These are phyloP conservation scores for Pythium folliculosum DNA, from an alignment of 352 stramenopile genomes.

Conservation along the genomic window DNA sequence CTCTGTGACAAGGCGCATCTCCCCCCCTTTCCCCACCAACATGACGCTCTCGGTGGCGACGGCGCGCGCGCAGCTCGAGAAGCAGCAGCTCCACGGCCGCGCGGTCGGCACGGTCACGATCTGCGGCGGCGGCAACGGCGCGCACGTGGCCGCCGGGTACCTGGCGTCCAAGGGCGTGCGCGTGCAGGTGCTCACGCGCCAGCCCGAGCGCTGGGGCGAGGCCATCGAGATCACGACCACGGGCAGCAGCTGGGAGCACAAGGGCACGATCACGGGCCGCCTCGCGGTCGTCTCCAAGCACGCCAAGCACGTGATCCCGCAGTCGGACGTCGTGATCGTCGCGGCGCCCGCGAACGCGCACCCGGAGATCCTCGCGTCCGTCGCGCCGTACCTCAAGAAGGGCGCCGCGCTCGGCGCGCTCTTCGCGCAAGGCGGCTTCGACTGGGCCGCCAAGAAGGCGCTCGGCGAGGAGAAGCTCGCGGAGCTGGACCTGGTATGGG, in stretches of 20 bases:
- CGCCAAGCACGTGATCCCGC: slow-evolving; percentile 81
- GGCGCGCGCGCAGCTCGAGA: slow-evolving; percentile 59
- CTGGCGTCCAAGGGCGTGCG: slow-evolving; percentile 83
- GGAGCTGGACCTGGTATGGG: slow-evolving; percentile 63
- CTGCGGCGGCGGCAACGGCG: slow-evolving; percentile 91
- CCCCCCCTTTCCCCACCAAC: neutral
- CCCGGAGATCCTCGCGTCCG: slow-evolving; percentile 71
- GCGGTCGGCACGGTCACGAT: slow-evolving; percentile 81
- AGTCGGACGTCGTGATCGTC: slow-evolving; percentile 89
- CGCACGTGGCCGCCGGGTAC: slow-evolving; percentile 89
- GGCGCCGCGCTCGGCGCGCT: slow-evolving; percentile 84
- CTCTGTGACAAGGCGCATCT: slow-evolving; percentile 20
- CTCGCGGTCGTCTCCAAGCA: slow-evolving; percentile 81
- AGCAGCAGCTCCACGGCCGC: slow-evolving; percentile 36
- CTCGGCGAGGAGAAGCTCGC: slow-evolving; percentile 65
- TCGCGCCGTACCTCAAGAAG: slow-evolving; percentile 86
- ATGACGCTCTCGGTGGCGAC: slow-evolving; percentile 86
- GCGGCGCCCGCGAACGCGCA: slow-evolving; percentile 90
- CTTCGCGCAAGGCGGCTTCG: slow-evolving; percentile 92
- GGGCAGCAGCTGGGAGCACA: slow-evolving; percentile 86
- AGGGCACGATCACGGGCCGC: slow-evolving; percentile 69
- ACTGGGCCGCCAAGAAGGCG: slow-evolving; percentile 90
- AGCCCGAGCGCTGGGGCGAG: slow-evolving; percentile 80
- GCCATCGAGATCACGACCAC: slow-evolving; percentile 77
- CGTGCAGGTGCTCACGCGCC: slow-evolving; percentile 82